phyloP scores from a whole-genome alignment of 257 asterid species.

The Capsicum pubescens region DNA sequence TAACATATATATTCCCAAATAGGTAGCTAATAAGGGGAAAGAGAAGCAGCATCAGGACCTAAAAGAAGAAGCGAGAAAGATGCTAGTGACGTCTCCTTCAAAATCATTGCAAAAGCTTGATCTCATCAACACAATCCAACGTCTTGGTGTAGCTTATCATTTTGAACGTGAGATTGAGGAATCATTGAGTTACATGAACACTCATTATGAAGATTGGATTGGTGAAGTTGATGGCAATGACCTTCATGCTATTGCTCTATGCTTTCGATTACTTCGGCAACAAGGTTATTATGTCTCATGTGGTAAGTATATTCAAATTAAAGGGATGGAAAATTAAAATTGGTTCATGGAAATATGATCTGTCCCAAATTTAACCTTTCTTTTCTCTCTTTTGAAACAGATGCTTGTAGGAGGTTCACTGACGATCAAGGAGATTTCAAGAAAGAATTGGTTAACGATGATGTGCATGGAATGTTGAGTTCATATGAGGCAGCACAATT shows the following conservation, averaged over 20 bases:
- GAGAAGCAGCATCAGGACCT: background rate
- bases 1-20: background rate
- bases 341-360: background rate
- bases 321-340: background rate
- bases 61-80: constrained; percentile 16
- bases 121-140: constrained; percentile 29
- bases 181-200: background rate
- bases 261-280: constrained; percentile 34
- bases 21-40: background rate
- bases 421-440: constrained; percentile 29
- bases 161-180: constrained; percentile 34
- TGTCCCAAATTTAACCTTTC: no score
- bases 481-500: no score
- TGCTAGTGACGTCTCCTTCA: background rate
- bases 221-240: no score
- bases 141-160: constrained; percentile 38
- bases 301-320: constrained; percentile 20
- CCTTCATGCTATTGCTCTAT: no score
- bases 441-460: no score
- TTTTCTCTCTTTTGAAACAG: background rate
- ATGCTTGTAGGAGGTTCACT: constrained; percentile 39
- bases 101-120: background rate
- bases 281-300: constrained; percentile 22
- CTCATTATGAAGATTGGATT: background rate
- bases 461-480: no score